phyloP scores from a whole-genome alignment of 148 eudicot species.

The Fallopia convolvulus region DNA sequence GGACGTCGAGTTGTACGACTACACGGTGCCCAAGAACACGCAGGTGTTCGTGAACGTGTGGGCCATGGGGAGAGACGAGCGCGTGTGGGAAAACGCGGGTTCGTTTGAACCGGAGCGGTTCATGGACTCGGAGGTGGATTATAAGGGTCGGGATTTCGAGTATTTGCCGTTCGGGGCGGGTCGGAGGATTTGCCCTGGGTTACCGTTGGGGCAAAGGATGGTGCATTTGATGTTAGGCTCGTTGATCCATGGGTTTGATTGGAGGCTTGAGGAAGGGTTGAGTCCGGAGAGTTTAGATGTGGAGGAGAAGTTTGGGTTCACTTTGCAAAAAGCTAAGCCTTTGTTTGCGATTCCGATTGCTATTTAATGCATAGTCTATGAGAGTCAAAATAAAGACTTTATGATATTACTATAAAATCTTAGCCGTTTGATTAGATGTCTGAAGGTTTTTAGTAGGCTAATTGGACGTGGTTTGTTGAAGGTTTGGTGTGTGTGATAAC shows the following conservation, averaged over 20 bases:
- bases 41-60: constrained; percentile 45
- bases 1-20: constrained; percentile 25
- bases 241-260: constrained; percentile 35
- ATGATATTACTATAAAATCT: no score
- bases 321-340: constrained; percentile 21
- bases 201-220: constrained; percentile 26
- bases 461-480: no score
- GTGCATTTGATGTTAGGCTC: constrained; percentile 27
- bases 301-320: constrained; percentile 30
- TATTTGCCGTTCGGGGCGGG: constrained; percentile 49
- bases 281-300: constrained; percentile 17
- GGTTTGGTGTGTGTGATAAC: no score
- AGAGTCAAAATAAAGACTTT: no score
- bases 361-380: no score
- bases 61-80: constrained; percentile 48
- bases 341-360: neutral
- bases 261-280: constrained; percentile 25
- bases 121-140: constrained; percentile 25
- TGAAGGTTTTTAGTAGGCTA: no score
- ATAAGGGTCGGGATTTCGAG: constrained; percentile 40
- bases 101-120: constrained; percentile 45
- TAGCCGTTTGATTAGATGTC: no score
- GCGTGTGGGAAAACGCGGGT: constrained; percentile 30
- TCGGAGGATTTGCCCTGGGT: constrained; percentile 44
- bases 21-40: constrained; percentile 33